Percentiles rank a stretch among this genome's conserved stretches.
Conservation (phyloP, 805 yeast species). For the Nakazawaea holstii region DNA sequence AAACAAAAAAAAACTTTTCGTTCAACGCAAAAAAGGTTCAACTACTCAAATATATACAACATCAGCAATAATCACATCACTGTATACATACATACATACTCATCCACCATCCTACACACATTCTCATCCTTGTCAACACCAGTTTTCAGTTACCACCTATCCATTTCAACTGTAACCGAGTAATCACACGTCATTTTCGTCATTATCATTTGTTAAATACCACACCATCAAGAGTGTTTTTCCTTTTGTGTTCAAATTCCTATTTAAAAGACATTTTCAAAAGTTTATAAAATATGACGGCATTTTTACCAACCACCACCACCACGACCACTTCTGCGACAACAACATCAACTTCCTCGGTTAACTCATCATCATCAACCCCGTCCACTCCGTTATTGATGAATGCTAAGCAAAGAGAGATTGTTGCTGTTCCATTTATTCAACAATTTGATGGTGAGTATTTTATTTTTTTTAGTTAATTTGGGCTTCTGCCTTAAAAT, state of each 20-base stretch:
- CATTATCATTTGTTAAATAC: not conserved
- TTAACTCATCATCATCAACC: not conserved
- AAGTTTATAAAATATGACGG: not conserved
- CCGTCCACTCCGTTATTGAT: not conserved
- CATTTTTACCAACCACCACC: not conserved
- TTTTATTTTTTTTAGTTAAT: not conserved
- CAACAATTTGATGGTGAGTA: slow-evolving; percentile 12
- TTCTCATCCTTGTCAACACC: no score
- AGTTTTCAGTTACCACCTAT: no score
- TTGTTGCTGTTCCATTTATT: slow-evolving; percentile 4
- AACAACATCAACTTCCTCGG: not conserved
- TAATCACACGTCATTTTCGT: no score
- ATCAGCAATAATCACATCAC: no score
- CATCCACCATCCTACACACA: no score
- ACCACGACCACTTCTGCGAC: not conserved
- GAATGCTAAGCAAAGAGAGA: not conserved
- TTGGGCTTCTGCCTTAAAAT: not conserved
- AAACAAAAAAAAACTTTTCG: no score
- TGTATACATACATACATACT: no score
- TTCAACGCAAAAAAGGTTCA: no score
- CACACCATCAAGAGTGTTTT: not conserved
- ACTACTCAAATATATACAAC: no score
- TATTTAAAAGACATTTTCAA: no score
- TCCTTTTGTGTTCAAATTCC: not conserved
- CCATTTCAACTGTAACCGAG: no score